Percentiles rank a stretch among this genome's conserved stretches.
These are phyloP conservation scores for Pleurostoma richardsiae DNA, from an alignment of 2,329 filamentous ascomycete species.

Conservation along the genomic window DNA sequence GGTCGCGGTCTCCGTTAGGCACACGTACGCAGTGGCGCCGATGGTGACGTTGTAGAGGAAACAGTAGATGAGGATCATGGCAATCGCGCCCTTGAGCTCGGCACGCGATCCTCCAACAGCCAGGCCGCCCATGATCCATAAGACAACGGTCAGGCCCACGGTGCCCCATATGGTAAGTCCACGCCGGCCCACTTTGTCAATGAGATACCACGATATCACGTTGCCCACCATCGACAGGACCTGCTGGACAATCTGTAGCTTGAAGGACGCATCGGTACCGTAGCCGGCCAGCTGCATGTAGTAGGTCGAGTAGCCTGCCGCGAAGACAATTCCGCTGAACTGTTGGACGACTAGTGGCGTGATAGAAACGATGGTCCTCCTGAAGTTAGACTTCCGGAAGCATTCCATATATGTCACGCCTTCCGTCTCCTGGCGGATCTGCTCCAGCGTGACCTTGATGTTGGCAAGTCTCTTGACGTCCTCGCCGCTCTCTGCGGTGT, in stretches of 20 bases:
- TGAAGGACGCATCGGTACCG: slow-evolving; percentile 26
- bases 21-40: slow-evolving; percentile 29
- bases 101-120: slow-evolving; percentile 13
- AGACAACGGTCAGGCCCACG: slow-evolving; percentile 26
- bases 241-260: slow-evolving; percentile 32
- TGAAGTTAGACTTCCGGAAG: slow-evolving; percentile 24
- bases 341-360: slow-evolving; percentile 27
- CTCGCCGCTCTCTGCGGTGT: slow-evolving; percentile 11
- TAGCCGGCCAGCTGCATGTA: slow-evolving; percentile 36
- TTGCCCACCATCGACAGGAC: slow-evolving; percentile 31
- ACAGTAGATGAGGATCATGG: slow-evolving; percentile 30
- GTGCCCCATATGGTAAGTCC: slow-evolving; percentile 28
- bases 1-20: slow-evolving; percentile 31
- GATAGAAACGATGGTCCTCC: slow-evolving; percentile 31
- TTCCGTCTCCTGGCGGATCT: slow-evolving; percentile 20
- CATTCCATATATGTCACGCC: slow-evolving; percentile 25
- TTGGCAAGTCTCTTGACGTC: slow-evolving; percentile 12
- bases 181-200: slow-evolving; percentile 30
- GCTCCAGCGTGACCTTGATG: slow-evolving; percentile 15
- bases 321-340: slow-evolving; percentile 27
- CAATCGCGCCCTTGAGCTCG: slow-evolving; percentile 19
- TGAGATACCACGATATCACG: slow-evolving; percentile 29
- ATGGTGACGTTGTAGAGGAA: slow-evolving; percentile 34
- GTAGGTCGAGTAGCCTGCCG: slow-evolving; percentile 32
- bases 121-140: slow-evolving; percentile 31